Percentiles rank a stretch among this genome's conserved stretches.
Evolutionary conservation across 2,329 filamentous ascomycete species (phyloP).

Genomic region (Botrytis tulipae): DNA sequence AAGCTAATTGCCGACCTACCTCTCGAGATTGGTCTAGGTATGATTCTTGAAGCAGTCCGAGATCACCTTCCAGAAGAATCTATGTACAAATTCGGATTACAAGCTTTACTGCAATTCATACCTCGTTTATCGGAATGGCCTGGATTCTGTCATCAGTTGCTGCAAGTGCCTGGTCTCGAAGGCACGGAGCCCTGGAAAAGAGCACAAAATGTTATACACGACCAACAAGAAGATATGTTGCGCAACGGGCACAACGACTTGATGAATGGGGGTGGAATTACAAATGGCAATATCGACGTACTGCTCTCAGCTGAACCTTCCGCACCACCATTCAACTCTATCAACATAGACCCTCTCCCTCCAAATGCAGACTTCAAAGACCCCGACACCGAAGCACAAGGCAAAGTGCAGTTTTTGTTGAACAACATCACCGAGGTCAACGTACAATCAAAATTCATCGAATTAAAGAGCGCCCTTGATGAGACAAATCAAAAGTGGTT

Average conservation of each 20-base stretch:
- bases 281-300: constrained; percentile 72
- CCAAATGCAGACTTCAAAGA: constrained; percentile 69
- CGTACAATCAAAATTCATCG: constrained; percentile 76
- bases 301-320: constrained; percentile 56
- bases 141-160: constrained; percentile 83
- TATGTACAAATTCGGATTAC: constrained; percentile 98
- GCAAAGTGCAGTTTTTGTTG: constrained; percentile 90
- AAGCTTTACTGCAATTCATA: constrained; percentile 87
- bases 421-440: constrained; percentile 96
- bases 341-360: constrained; percentile 71
- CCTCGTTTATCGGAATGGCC: constrained; percentile 87
- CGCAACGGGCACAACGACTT: constrained; percentile 46
- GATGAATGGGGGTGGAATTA: constrained; percentile 50
- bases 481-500: constrained; percentile 93
- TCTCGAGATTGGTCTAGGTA: constrained; percentile 88
- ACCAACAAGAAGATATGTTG: constrained; percentile 60
- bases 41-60: constrained; percentile 95
- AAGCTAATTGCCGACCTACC: constrained; percentile 87
- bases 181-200: constrained; percentile 82
- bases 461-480: constrained; percentile 75
- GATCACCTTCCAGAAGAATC: constrained; percentile 79
- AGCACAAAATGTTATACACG: constrained; percentile 75
- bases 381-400: constrained; percentile 79
- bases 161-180: constrained; percentile 77
- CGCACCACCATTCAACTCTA: constrained; percentile 70